Base-by-base conservation (phyloP, 306 rosid species). In the Trifolium pratense region DNA sequence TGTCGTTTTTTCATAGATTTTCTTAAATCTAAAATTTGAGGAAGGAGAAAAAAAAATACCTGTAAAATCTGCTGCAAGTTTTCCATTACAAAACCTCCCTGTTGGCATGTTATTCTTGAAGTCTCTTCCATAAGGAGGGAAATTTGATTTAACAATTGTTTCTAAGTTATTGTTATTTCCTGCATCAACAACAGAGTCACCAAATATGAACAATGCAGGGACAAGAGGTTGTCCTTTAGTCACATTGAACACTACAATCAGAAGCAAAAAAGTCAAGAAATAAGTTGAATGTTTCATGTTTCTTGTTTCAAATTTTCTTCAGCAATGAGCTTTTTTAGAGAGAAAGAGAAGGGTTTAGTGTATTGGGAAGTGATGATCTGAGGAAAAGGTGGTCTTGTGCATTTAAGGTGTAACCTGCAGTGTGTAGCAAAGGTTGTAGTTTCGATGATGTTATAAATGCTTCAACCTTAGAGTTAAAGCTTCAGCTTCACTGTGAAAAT, bases 101-200 rank as follows among this genome's bases (percentile, higher is more conserved):
- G 97, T 85, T 71, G 97, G 73, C 1, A 1, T 59, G 51, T 87
- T 84, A 66, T 80, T 73, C 6, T 36, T 18, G 75, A 90, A 89
- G 72, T 92, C 96, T 80, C 97, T 87, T 63, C 97, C 97, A 76
- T 89, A 92, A 49, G 97, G 97, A 76, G 71, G 86, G 40, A 90
- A 92, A 70, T 92, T 78, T 15, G 97, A 74, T 79, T 88, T 88
- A 7, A 90, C 16, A 26, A 90, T 2, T 55, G 97, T 88, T 31
- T 34, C 0, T 21, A 90, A 57, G 14, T 86, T 1, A 64, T 90
- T 90, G 9, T 92, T 92, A 48, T 90, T 92, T 0, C 97, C 97
- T 13, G 55, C 94, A 83, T 92, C 97, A 48, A 84, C 82, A 0
- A 86, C 88, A 1, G 96, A 92, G 71, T 92, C 96, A 37, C 97